A percentile compares a stretch with the other conserved stretches of the same genome.
Conservation (phyloP, 164 flowering plant species). For the Aristolochia fimbriata region DNA sequence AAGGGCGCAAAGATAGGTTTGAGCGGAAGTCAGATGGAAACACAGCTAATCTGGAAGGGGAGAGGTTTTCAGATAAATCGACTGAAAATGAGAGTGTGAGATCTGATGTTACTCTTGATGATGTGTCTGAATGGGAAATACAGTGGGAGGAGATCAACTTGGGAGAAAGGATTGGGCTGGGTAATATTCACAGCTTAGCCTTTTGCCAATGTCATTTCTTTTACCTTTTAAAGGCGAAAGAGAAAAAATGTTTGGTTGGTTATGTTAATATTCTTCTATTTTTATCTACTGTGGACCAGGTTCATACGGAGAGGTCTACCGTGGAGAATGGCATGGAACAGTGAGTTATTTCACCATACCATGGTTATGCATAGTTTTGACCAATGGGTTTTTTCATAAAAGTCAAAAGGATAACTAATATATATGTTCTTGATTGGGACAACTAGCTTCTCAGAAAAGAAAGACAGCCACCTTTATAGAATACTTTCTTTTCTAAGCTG, state of each 20-base stretch:
- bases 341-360: conserved; percentile 39
- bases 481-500: too few relatives aligned
- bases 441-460: too few relatives aligned
- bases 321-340: conserved; percentile 97
- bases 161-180: conserved; percentile 98
- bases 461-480: too few relatives aligned
- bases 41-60: conserved; percentile 42
- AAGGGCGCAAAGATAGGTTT: conserved; percentile 23
- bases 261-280: background rate
- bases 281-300: conserved; percentile 37
- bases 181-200: conserved; percentile 27
- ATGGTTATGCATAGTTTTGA: background rate
- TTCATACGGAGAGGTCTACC: conserved; percentile 98
- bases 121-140: conserved; percentile 87
- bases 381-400: too few relatives aligned
- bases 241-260: background rate
- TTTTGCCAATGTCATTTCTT: too few relatives aligned
- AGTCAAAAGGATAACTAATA: too few relatives aligned
- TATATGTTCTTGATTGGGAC: too few relatives aligned
- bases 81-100: conserved; percentile 54
- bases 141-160: conserved; percentile 85
- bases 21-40: conserved; percentile 34
- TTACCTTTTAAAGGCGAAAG: too few relatives aligned
- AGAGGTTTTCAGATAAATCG: conserved; percentile 67
- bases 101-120: conserved; percentile 65